Percentiles rank a stretch among this genome's conserved stretches.
Evolutionary conservation across 192 early-diverging fungal species (phyloP).

Genomic region (Chytriomyces confervae): DNA sequence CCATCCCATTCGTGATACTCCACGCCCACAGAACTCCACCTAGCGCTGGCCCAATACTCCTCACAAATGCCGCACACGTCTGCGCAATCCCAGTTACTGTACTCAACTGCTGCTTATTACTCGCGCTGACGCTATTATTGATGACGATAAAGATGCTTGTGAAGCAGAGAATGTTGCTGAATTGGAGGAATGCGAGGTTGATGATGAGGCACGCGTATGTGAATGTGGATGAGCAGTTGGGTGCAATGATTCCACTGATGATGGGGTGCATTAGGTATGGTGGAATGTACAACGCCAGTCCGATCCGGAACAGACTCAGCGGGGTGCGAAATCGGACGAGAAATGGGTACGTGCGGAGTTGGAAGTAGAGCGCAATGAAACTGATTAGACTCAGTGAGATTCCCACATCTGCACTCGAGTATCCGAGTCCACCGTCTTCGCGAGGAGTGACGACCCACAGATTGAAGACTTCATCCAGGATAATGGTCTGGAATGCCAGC

Average conservation of each 20-base stretch:
- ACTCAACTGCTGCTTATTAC: neutral
- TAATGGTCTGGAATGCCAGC: conserved; percentile 41
- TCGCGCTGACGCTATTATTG: neutral
- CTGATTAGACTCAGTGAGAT: neutral
- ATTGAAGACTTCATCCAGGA: conserved; percentile 49
- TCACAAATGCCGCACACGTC: conserved; percentile 21
- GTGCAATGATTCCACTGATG: neutral
- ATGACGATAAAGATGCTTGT: conserved; percentile 26
- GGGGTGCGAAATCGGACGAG: conserved; percentile 3
- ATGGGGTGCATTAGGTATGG: conserved; percentile 1
- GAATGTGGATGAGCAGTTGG: neutral
- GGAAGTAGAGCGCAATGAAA: conserved; percentile 1
- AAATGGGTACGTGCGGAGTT: conserved; percentile 29
- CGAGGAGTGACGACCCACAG: conserved; percentile 50
- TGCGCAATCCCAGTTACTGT: conserved; percentile 22
- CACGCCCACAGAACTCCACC: conserved; percentile 29
- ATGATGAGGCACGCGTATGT: conserved; percentile 5
- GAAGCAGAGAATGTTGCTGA: conserved; percentile 28
- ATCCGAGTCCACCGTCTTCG: conserved; percentile 28
- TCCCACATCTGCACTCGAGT: neutral
- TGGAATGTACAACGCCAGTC: neutral
- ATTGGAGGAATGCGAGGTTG: conserved; percentile 11
- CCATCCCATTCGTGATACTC: conserved; percentile 19
- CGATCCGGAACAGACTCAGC: conserved; percentile 2
- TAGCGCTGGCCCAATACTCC: conserved; percentile 25